Conservation (phyloP, 2,329 filamentous ascomycete genomes). For the Fusarium kyushuense region DNA sequence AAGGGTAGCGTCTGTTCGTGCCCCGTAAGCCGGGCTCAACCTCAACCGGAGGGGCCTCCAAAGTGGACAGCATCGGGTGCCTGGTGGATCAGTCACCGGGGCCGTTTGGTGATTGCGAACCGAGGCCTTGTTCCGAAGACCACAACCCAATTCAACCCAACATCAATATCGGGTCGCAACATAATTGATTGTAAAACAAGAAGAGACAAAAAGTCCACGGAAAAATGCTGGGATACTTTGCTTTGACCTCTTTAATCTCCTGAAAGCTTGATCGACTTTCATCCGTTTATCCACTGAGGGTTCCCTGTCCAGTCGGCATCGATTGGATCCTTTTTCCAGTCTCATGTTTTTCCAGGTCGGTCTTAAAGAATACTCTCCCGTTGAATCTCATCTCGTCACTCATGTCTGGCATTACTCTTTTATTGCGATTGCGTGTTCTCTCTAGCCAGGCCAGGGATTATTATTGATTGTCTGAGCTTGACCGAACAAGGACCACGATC, state of each 20-base stretch:
- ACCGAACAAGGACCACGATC: slow-evolving; percentile 14
- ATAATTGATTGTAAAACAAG: not conserved
- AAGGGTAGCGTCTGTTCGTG: slow-evolving; percentile 12
- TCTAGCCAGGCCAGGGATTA: slow-evolving; percentile 17
- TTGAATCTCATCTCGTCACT: slow-evolving; percentile 34
- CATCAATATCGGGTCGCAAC: slow-evolving; percentile 13
- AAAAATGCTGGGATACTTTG: not conserved
- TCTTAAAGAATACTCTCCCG: slow-evolving; percentile 11
- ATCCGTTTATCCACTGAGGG: slow-evolving; percentile 15
- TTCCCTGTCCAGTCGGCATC: slow-evolving; percentile 24
- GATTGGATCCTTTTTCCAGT: slow-evolving; percentile 6
- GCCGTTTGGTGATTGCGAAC: slow-evolving; percentile 33
- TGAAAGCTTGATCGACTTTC: slow-evolving; percentile 7
- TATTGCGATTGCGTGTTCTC: slow-evolving; percentile 21
- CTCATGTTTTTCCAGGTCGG: slow-evolving; percentile 10
- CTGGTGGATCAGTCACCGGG: slow-evolving; percentile 28
- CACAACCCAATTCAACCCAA: slow-evolving; percentile 17
- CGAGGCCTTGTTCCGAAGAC: slow-evolving; percentile 36
- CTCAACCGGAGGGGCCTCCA: slow-evolving; percentile 35
- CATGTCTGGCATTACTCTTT: slow-evolving; percentile 32
- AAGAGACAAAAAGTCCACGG: not conserved
- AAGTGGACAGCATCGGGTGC: slow-evolving; percentile 36
- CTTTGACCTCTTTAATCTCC: slow-evolving; percentile 32
- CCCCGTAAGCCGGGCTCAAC: slow-evolving; percentile 19
- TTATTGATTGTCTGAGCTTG: slow-evolving; percentile 1